These are phyloP conservation scores for Rosa persica DNA, from an alignment of 306 rosid species.

Conservation along the genomic window DNA sequence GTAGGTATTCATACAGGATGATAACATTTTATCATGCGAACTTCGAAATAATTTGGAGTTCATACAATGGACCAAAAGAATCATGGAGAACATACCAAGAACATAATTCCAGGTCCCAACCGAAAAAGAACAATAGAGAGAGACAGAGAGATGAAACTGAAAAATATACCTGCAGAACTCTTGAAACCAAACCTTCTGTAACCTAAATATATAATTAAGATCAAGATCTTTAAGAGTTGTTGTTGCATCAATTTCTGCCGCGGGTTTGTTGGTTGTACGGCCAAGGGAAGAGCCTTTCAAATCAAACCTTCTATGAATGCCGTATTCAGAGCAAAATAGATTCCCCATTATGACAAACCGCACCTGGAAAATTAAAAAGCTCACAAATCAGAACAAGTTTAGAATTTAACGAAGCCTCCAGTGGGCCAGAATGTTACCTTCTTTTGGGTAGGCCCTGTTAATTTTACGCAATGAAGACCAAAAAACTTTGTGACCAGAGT, in stretches of 20 bases:
- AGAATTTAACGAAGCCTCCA: background rate
- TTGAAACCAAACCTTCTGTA: constrained; percentile 78
- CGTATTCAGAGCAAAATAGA: constrained; percentile 68
- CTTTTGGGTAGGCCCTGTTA: constrained; percentile 75
- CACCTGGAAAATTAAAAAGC: constrained; percentile 51
- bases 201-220: constrained; percentile 74
- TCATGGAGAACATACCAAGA: background rate
- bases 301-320: constrained; percentile 82
- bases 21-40: background rate
- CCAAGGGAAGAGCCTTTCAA: constrained; percentile 94
- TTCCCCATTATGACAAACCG: constrained; percentile 98
- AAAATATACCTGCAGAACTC: constrained; percentile 72
- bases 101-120: background rate
- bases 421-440: constrained; percentile 53
- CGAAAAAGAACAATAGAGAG: background rate
- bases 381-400: constrained; percentile 7
- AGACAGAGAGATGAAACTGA: background rate
- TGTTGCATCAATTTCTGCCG: constrained; percentile 69
- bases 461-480: constrained; percentile 86
- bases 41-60: background rate
- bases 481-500: constrained; percentile 86
- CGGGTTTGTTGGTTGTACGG: constrained; percentile 76
- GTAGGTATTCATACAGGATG: background rate
- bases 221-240: constrained; percentile 96
- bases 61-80: background rate